Conservation (phyloP, 139 green algal genomes). For the Medakamo hakoo region DNA sequence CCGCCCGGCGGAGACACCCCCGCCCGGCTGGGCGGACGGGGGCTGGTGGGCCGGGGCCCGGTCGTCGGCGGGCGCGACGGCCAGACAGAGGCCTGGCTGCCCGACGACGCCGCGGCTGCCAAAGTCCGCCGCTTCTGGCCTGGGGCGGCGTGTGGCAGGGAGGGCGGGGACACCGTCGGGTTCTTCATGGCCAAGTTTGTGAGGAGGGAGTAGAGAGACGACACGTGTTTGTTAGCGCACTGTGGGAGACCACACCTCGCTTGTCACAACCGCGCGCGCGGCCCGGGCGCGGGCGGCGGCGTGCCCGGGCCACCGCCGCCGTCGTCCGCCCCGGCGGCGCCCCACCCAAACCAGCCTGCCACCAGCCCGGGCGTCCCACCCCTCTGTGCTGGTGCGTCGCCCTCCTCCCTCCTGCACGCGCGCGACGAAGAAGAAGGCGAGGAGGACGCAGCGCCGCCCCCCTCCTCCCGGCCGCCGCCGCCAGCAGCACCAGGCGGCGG, state of each 20-base stretch:
- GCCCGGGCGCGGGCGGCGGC: no score
- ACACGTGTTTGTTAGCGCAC: not conserved
- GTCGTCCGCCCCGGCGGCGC: not conserved
- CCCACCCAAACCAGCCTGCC: not conserved
- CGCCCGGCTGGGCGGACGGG: not conserved
- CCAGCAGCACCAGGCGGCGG: not conserved
- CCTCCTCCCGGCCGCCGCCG: not conserved
- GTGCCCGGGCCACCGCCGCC: no score
- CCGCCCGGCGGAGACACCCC: not conserved
- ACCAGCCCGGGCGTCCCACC: not conserved
- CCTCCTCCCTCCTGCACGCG: no score
- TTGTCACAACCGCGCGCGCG: no score
- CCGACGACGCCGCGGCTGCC: not conserved
- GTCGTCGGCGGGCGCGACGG: no score
- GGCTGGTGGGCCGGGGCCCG: no score
- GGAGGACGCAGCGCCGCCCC: no score
- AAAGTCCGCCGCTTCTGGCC: not conserved
- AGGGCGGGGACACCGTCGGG: constrained; percentile 38
- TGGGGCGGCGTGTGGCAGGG: not conserved
- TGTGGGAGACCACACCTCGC: no score
- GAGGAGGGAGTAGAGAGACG: not conserved
- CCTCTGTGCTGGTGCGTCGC: not conserved
- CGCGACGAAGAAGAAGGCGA: no score
- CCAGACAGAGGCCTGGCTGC: not conserved
- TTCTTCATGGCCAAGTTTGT: constrained; percentile 65